phyloP scores from a whole-genome alignment of 148 eudicot genomes.

The Fagopyrum esculentum region DNA sequence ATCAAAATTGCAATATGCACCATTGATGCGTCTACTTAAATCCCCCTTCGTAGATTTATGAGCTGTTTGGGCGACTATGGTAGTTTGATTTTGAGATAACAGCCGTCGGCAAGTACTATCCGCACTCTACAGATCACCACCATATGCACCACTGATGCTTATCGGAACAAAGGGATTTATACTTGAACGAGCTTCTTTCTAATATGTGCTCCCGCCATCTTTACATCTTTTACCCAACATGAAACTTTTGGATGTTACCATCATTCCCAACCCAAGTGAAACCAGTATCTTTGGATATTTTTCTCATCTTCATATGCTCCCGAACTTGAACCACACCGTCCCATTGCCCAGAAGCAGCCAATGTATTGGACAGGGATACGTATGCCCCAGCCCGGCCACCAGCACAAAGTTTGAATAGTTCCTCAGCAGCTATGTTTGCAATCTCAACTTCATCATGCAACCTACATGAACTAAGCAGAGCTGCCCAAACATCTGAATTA shows the following conservation, averaged over 20 bases:
- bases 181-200: no score
- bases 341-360: slow-evolving; percentile 88
- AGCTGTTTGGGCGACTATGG: no score
- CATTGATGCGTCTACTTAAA: no score
- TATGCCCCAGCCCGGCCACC: slow-evolving; percentile 74
- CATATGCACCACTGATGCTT: no score
- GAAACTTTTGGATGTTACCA: slow-evolving; percentile 34
- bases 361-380: slow-evolving; percentile 63
- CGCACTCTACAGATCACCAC: no score
- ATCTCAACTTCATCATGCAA: slow-evolving; percentile 73
- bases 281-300: slow-evolving; percentile 62
- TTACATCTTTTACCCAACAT: slow-evolving; percentile 26
- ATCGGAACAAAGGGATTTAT: no score
- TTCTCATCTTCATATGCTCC: slow-evolving; percentile 73
- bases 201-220: no score
- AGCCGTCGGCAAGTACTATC: no score
- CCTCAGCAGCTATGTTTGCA: slow-evolving; percentile 62
- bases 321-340: slow-evolving; percentile 64
- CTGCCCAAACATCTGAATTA: slow-evolving; percentile 88
- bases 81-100: no score
- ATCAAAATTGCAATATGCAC: no score
- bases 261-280: slow-evolving; percentile 73
- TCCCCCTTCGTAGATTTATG: no score
- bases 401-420: slow-evolving; percentile 47
- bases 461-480: slow-evolving; percentile 69